Conservation (phyloP, 2,329 filamentous ascomycete species). For the Diaporthe destruens region DNA sequence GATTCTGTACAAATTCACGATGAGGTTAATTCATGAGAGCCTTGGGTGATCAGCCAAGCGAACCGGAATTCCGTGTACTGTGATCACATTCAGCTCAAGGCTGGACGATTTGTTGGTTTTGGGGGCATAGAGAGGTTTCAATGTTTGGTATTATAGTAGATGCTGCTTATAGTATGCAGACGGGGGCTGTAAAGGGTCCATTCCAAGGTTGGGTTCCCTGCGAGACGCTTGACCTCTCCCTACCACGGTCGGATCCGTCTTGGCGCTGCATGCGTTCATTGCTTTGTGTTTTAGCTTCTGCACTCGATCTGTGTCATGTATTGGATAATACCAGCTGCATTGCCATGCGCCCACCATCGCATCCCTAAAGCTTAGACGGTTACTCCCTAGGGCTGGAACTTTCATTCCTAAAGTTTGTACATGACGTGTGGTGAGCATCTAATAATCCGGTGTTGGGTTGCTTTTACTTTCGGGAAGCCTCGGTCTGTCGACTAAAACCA, state of each 20-base stretch:
- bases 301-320: constrained; percentile 23
- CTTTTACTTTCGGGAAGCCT: constrained; percentile 2
- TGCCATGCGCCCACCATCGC: not conserved
- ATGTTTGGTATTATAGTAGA: constrained; percentile 28
- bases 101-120: not conserved
- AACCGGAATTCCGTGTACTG: constrained; percentile 6
- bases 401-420: not conserved
- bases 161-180: not conserved
- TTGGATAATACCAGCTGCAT: constrained; percentile 21
- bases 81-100: not conserved
- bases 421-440: constrained; percentile 12
- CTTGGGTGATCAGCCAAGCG: constrained; percentile 6
- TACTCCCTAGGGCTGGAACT: constrained; percentile 15
- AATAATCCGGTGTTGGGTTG: not conserved
- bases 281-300: constrained; percentile 25
- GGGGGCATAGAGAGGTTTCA: not conserved
- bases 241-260: constrained; percentile 32
- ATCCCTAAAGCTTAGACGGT: constrained; percentile 31
- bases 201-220: not conserved
- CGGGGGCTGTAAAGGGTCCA: constrained; percentile 14
- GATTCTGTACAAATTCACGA: not conserved
- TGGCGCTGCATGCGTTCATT: constrained; percentile 29
- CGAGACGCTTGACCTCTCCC: constrained; percentile 18
- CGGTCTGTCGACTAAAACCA: not conserved
- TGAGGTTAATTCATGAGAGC: constrained; percentile 12